A percentile compares a stretch with the other conserved stretches of the same genome.
Evolutionary conservation across 192 early-diverging fungal species (phyloP).

Genomic region (Backusella liffmaniae): DNA sequence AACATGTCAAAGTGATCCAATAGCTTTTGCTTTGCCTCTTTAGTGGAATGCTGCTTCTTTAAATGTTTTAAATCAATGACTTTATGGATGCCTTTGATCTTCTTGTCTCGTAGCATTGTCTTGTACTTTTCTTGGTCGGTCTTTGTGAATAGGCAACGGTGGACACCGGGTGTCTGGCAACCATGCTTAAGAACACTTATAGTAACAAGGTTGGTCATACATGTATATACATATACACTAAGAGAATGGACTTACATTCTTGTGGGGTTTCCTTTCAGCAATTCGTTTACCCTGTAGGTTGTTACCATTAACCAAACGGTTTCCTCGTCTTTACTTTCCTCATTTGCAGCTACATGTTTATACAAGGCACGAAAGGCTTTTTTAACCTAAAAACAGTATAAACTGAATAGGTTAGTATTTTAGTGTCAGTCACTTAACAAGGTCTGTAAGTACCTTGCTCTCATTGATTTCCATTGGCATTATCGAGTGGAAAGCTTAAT

Average conservation of each 20-base stretch:
- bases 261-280: neutral
- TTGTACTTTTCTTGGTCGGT: constrained; percentile 80
- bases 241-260: constrained; percentile 11
- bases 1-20: constrained; percentile 81
- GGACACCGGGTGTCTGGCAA: constrained; percentile 58
- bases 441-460: neutral
- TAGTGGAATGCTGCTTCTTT: constrained; percentile 73
- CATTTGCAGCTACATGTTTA: constrained; percentile 6
- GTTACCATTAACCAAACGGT: constrained; percentile 23
- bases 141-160: constrained; percentile 89
- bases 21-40: constrained; percentile 78
- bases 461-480: neutral
- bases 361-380: constrained; percentile 24
- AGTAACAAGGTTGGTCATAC: too few relatives aligned
- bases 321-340: neutral
- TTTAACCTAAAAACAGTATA: constrained; percentile 12
- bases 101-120: constrained; percentile 61
- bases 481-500: neutral
- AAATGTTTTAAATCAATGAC: constrained; percentile 80
- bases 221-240: too few relatives aligned
- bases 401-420: neutral
- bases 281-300: neutral
- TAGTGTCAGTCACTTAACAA: too few relatives aligned
- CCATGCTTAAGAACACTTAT: constrained; percentile 54
- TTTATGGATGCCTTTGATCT: constrained; percentile 64